These are phyloP conservation scores for Pestalotiopsis sp. DNA, from an alignment of 2,329 filamentous ascomycete genomes.

Conservation along the genomic window DNA sequence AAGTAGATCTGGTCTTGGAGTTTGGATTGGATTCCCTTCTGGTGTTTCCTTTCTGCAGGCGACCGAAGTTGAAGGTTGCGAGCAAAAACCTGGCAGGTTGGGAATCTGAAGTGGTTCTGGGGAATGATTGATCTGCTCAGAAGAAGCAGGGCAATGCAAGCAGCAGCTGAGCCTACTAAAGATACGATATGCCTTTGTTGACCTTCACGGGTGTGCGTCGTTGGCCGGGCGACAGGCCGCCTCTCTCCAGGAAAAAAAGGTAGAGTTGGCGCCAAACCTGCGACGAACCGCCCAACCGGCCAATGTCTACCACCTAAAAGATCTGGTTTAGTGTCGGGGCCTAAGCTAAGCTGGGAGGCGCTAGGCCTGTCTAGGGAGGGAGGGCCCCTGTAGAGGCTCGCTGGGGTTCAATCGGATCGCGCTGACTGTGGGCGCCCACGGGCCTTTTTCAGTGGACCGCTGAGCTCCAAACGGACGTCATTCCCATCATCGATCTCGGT, in stretches of 20 bases:
- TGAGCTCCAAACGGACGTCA: background rate
- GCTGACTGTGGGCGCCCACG: background rate
- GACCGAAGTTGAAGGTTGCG: background rate
- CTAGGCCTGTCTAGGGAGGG: background rate
- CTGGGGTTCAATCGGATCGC: background rate
- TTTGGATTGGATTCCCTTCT: background rate
- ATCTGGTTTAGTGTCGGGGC: background rate
- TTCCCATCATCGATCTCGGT: background rate
- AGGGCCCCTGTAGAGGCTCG: background rate
- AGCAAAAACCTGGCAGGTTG: background rate
- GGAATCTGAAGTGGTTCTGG: background rate
- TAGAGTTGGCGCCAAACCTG: background rate
- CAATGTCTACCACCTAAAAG: background rate
- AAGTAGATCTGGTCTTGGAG: too few relatives aligned
- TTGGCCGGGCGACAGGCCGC: background rate
- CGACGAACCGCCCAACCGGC: background rate
- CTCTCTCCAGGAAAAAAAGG: background rate
- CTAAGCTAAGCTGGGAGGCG: background rate
- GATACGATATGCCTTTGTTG: background rate
- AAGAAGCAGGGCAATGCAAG: background rate
- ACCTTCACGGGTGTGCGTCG: background rate
- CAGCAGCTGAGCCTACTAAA: background rate
- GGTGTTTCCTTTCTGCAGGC: background rate
- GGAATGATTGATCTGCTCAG: background rate
- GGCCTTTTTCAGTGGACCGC: background rate